Evolutionary conservation across 1,284 basidiomycete genomes (phyloP), one percentile per base, ranked within the genome.

Genomic region (Heterobasidion annosum): DNA sequence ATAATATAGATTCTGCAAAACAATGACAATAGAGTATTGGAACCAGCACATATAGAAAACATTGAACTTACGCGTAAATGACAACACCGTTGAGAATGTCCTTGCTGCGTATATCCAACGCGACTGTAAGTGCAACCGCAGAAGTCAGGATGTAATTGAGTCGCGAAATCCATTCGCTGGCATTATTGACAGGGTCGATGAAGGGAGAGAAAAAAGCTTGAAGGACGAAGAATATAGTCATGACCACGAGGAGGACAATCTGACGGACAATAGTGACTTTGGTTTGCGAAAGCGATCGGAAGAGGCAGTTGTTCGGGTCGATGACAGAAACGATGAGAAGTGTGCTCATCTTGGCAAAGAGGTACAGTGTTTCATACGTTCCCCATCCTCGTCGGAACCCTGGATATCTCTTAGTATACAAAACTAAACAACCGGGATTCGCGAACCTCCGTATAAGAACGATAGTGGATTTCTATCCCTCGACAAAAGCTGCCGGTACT

Each of bases 161-260:
- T 54, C 86, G 69, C 50, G 84, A 87, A 8, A 77, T 76, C 81
- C 85, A 85, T 74, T 91, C 87, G 63, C 81, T 85, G 2, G 86
- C 83, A 64, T 92, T 92, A 67, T 80, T 81, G 55, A 87, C 78
- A 34, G 83, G 82, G 64, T 91, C 81, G 57, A 84, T 65, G 64
- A 89, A 91, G 0, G 88, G 87, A 1, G 75, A 74, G 53, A 81
- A 71, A 47, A 78, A 60, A 59, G 83, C 82, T 61, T 90, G 86
- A 4, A 78, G 60, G 16, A 76, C 57, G 60, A 90, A 85, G 64
- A 87, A 86, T 10, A 73, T 68, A 10, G 79, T 61, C 62, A 83
- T 84, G 34, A 81, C 75, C 13, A 73, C 61, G 16, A 90, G 70
- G 16, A 91, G 73, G n/a, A 86, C 65, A 33, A 78, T 70, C 63